Conservation (phyloP, 768 basidiomycete genomes). For the Boletus coccyginus region DNA sequence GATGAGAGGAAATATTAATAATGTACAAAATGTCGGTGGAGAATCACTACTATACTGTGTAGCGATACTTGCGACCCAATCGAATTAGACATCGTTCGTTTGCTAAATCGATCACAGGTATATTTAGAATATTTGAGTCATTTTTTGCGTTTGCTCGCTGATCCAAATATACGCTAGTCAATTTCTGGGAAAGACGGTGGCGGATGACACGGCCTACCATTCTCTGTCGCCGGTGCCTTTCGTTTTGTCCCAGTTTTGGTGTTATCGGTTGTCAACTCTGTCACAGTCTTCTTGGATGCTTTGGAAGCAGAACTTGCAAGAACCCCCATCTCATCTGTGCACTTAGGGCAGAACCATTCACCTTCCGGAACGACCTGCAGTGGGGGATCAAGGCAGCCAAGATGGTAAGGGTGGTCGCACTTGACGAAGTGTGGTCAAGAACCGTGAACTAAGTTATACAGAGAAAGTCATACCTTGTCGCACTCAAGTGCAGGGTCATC, state of each 20-base stretch:
- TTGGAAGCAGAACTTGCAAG: constrained; percentile 23
- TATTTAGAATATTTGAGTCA: constrained; percentile 10
- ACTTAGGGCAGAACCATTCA: constrained; percentile 90
- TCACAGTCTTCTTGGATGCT: constrained; percentile 17
- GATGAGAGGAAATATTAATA: constrained; percentile 22
- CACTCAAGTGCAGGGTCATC: constrained; percentile 80
- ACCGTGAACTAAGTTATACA: neutral
- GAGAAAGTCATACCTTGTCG: constrained; percentile 63
- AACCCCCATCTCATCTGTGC: constrained; percentile 56
- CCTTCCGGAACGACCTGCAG: constrained; percentile 76
- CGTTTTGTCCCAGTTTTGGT: constrained; percentile 39
- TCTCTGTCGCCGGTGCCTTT: constrained; percentile 41
- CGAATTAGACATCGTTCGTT: constrained; percentile 1
- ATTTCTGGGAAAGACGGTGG: neutral
- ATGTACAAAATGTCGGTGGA: constrained; percentile 13
- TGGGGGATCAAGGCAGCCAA: constrained; percentile 78
- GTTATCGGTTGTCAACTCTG: constrained; percentile 6
- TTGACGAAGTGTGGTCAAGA: constrained; percentile 29
- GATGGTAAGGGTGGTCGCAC: constrained; percentile 91
- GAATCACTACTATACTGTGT: constrained; percentile 17
- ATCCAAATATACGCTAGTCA: neutral
- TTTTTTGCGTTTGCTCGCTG: constrained; percentile 41
- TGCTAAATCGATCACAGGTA: neutral
- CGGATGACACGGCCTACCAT: constrained; percentile 33
- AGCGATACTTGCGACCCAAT: constrained; percentile 1